Percentiles rank a stretch among this genome's conserved stretches.
Evolutionary conservation across 768 basidiomycete species (phyloP).

Genomic region (Suillus occidentalis): DNA sequence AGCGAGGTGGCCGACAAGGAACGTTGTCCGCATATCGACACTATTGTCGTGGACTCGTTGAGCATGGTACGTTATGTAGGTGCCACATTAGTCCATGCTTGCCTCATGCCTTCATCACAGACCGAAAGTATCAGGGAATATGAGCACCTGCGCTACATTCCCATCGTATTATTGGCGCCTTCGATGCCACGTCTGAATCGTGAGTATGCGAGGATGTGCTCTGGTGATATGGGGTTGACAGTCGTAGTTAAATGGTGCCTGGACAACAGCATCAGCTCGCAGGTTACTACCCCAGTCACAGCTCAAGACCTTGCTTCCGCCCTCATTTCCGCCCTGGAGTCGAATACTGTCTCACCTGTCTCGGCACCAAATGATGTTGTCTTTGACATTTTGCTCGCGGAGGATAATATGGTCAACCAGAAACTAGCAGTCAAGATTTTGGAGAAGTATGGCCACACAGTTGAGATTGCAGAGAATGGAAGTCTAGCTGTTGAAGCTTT

Average conservation of each 20-base stretch:
- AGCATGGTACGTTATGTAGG: conserved; percentile 59
- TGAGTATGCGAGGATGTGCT: conserved; percentile 38
- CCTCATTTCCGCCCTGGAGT: conserved; percentile 91
- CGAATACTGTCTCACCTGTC: conserved; percentile 88
- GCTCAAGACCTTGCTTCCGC: conserved; percentile 90
- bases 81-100: conserved; percentile 6
- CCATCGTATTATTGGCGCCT: conserved; percentile 87
- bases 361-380: conserved; percentile 82
- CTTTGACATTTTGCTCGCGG: conserved; percentile 93
- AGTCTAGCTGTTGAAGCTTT: conserved; percentile 91
- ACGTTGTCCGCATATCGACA: conserved; percentile 85
- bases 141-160: conserved; percentile 95
- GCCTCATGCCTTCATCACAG: conserved; percentile 40
- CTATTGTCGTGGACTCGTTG: conserved; percentile 92
- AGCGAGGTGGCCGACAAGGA: conserved; percentile 80
- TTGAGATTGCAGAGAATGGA: conserved; percentile 98
- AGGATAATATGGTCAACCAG: conserved; percentile 96
- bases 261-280: conserved; percentile 94
- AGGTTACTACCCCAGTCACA: conserved; percentile 88
- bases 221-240: conserved; percentile 6
- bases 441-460: conserved; percentile 92
- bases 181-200: conserved; percentile 73
- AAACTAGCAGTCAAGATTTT: conserved; percentile 95
- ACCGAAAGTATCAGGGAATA: conserved; percentile 88
- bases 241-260: conserved; percentile 88